phyloP scores from a whole-genome alignment of 495 filamentous ascomycete species.

The Penicillium lagena region DNA sequence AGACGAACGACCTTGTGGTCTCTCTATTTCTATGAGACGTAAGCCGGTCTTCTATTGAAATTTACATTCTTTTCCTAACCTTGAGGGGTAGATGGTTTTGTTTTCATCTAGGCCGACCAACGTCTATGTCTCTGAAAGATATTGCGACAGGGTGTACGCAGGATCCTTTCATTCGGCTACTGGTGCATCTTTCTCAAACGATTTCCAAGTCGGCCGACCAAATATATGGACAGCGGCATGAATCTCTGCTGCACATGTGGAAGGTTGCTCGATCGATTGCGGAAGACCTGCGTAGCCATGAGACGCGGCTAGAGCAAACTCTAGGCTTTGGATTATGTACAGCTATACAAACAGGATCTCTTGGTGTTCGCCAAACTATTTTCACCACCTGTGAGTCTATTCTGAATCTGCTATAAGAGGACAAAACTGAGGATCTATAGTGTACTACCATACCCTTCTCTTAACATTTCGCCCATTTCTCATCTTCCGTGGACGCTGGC shows the following conservation, averaged over 20 bases:
- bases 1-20: slow-evolving; percentile 36
- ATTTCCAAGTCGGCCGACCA: slow-evolving; percentile 29
- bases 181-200: slow-evolving; percentile 26
- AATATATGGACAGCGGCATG: slow-evolving; percentile 34
- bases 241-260: slow-evolving; percentile 41
- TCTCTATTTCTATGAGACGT: slow-evolving; percentile 39
- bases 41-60: not conserved
- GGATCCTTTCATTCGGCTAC: slow-evolving; percentile 26
- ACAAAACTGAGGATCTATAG: slow-evolving; percentile 10
- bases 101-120: slow-evolving; percentile 35
- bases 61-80: too few relatives aligned
- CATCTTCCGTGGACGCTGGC: slow-evolving; percentile 38
- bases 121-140: slow-evolving; percentile 26
- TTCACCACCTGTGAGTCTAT: slow-evolving; percentile 24
- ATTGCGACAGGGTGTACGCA: slow-evolving; percentile 27
- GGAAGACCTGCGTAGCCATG: slow-evolving; percentile 26
- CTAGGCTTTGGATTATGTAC: slow-evolving; percentile 31
- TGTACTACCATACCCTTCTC: slow-evolving; percentile 35
- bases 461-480: slow-evolving; percentile 41
- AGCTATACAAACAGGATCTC: slow-evolving; percentile 19
- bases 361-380: slow-evolving; percentile 33
- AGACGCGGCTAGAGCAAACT: slow-evolving; percentile 19
- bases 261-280: slow-evolving; percentile 30
- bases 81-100: slow-evolving; percentile 29
- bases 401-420: not conserved